Evolutionary conservation across 169 alveolate genomes (phyloP), one percentile per base, ranked within the genome.

Genomic region (Babesia caballi): DNA sequence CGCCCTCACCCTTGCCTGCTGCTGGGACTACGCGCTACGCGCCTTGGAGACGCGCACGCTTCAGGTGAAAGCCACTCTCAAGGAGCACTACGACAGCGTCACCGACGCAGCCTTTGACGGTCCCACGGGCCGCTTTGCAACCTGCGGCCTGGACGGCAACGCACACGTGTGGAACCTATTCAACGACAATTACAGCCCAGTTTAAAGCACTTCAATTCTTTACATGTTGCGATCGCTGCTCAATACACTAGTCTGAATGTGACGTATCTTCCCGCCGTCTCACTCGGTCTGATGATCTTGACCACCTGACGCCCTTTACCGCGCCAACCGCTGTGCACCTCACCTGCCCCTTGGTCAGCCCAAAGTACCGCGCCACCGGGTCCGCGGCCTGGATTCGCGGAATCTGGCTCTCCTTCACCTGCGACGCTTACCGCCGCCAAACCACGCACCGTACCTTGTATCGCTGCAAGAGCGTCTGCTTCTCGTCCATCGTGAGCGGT

Each of bases 191-290:
- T 70, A 59, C 36, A 35, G 19, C 30, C 38, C 25, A 42, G 41
- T 68, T 41, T 12, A 32, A 2, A 35, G 33, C 8, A 4, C 32
- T n/a, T 17, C 8, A 11, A 11, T 2, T 8, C n/a, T 23, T 2
- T 11, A 44, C 52, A 21, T 36, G 25, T 60, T 47, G 65, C 50
- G 51, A 59, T 38, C n/a, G 3, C 7, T 21, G 19, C 11, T 70
- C 66, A 78, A 21, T 53, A 65, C 4, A 78, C 87, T 21, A 78
- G 71, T 60, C 87, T 68, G 77, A 78, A 97, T 19, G 99, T 97
- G 63, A 96, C 97, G 85, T 96, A 97, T 84, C 98, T 88, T n/a
- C 99, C 99, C 3, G 99, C 99, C n/a, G 99, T 96, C 80, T 97
- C 99, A 52, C 97, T 90, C 23, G 97, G 98, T 58, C 99, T 90